Evolutionary conservation across 352 stramenopile genomes (phyloP), one percentile per base, ranked within the genome.

Genomic region (Thalassiosira oceanica): DNA sequence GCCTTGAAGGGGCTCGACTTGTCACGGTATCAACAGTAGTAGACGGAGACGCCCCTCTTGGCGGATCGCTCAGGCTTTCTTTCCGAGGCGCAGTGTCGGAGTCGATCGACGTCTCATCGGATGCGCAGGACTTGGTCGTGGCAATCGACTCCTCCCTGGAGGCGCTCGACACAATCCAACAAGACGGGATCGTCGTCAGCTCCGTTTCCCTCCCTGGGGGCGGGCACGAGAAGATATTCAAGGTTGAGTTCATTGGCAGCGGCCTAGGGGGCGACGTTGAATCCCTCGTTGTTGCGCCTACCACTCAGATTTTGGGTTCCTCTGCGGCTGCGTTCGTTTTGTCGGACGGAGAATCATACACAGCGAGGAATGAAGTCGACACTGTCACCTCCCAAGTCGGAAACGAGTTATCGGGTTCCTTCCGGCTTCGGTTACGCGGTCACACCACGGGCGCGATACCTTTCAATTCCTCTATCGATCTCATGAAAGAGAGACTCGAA

Each of bases 401-500:
- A 0, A 97, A 97, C 68, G 86, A 93, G 45, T 73, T 98, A 0
- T 82, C 70, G 0, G 95, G 95, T 0, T 75, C 51, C 23, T 98
- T 98, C 58, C 88, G 52, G 6, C 69, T 98, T 37, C 89, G 75
- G 15, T 78, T 97, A 0, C 88, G 93, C 2, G 93, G 93, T 0
- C 89, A 98, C 61, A 84, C 78, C 0, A 97, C 94, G 5, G 84
- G 90, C 1, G 45, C 13, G 0, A 97, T 98, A 51, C 74, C 91
- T 28, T 94, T 94, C 65, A 96, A 98, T 58, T 89, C 92, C 4
- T 94, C 93, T 0, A 60, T 69, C 11, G 65, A 81, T 48, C 92
- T 97, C 39, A 74, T 98, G 41, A 96, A 97, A 68, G 86, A 78
- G 29, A 81, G 83, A 31, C 69, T 98, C 0, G 92, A 98, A 72